Evolutionary conservation across 163 green algal genomes (phyloP).

Genomic region (Coccomyxa subellipsoidea): DNA sequence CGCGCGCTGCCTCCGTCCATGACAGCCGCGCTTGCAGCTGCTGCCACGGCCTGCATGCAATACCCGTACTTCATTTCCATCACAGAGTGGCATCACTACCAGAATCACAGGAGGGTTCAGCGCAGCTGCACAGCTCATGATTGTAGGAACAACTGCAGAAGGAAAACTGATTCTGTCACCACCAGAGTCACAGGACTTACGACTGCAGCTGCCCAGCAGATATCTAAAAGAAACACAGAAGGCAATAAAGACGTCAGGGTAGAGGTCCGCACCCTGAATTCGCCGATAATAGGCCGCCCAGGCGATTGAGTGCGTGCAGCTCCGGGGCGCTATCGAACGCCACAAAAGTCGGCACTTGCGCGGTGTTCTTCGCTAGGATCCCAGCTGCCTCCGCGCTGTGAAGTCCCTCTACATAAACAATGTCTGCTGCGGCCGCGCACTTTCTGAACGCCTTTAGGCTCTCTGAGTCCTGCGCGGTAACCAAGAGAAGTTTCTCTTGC

Average conservation of each 20-base stretch:
- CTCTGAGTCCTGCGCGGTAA: background rate
- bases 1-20: background rate
- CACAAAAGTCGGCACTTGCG: slow-evolving; percentile 15
- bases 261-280: background rate
- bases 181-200: too few species aligned
- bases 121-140: too few species aligned
- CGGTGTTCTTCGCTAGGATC: background rate
- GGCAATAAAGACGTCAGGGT: too few species aligned
- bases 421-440: background rate
- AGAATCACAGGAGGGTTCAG: too few species aligned
- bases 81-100: too few species aligned
- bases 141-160: too few species aligned
- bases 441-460: background rate
- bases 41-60: background rate
- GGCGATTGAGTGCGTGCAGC: slow-evolving; percentile 5
- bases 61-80: background rate
- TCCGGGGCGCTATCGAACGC: slow-evolving; percentile 8
- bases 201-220: too few species aligned
- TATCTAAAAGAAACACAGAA: too few species aligned
- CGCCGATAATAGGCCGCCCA: background rate
- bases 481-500: too few species aligned
- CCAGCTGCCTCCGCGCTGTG: background rate
- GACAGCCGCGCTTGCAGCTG: background rate
- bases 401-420: background rate
- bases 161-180: too few species aligned